Conservation (phyloP, 1,284 basidiomycete genomes). For the Tilletia setariae region DNA sequence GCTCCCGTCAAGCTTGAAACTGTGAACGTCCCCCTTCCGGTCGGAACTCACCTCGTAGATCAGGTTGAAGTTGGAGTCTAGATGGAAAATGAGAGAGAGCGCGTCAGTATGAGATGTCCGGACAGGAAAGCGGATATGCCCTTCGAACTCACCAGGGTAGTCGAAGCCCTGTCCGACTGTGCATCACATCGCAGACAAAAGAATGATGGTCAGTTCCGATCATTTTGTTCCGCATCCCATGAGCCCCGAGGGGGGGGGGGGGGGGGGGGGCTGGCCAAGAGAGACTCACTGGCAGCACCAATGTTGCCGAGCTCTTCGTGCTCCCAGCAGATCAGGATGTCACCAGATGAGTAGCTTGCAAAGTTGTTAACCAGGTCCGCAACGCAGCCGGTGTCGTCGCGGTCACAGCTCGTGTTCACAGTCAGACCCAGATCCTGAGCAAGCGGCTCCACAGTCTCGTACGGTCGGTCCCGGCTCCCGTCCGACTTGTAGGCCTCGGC, state of each 20-base stretch:
- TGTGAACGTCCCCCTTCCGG: no score
- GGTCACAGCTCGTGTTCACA: constrained; percentile 46
- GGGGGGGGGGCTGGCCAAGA: no score
- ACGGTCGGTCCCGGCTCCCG: constrained; percentile 43
- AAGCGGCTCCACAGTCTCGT: constrained; percentile 50
- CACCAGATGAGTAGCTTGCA: constrained; percentile 22
- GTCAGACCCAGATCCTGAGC: constrained; percentile 44
- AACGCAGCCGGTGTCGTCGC: constrained; percentile 33
- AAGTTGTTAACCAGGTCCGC: constrained; percentile 33
- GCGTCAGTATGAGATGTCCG: not conserved
- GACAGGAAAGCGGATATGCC: not conserved
- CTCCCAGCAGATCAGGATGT: constrained; percentile 41
- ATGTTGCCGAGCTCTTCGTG: constrained; percentile 39
- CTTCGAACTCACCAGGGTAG: not conserved
- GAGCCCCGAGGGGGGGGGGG: no score
- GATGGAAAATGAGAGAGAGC: not conserved
- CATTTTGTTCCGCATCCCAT: no score
- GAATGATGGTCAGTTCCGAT: no score
- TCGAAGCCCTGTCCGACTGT: not conserved
- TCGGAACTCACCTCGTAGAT: not conserved
- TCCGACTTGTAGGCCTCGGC: constrained; percentile 25
- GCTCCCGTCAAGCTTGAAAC: no score
- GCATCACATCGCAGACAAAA: not conserved
- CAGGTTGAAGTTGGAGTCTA: constrained; percentile 8
- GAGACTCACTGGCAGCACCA: constrained; percentile 17